A percentile compares a stretch with the other conserved stretches of the same genome.
These are phyloP conservation scores for Penicillium crustosum DNA, from an alignment of 2,329 filamentous ascomycete species.

Conservation along the genomic window DNA sequence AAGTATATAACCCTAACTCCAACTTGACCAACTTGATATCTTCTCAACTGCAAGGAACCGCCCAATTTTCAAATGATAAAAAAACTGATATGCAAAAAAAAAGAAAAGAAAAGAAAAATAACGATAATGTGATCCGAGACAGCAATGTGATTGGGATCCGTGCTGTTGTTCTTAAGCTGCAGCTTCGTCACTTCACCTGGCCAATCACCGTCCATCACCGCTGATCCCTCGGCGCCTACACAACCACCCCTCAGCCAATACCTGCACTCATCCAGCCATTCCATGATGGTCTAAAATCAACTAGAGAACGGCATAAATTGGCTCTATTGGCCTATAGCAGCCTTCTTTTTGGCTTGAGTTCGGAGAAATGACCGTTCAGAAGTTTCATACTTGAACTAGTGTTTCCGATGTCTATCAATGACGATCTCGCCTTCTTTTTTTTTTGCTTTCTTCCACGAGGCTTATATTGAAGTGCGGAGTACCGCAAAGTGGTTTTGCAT, in stretches of 20 bases:
- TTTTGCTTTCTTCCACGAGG: neutral
- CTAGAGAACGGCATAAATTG: neutral
- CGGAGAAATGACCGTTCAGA: neutral
- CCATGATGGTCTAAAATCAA: neutral
- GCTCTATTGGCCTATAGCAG: neutral
- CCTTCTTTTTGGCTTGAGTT: neutral
- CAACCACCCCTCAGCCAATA: constrained; percentile 19
- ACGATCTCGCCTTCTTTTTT: constrained; percentile 4
- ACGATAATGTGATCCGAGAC: constrained; percentile 11
- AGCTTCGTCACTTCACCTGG: constrained; percentile 24
- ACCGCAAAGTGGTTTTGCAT: neutral
- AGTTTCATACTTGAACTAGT: constrained; percentile 13
- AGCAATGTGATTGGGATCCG: constrained; percentile 28
- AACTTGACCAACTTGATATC: neutral
- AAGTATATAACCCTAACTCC: neutral
- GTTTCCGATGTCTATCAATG: constrained; percentile 5
- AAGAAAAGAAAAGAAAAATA: too few relatives aligned
- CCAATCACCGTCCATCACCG: constrained; percentile 23
- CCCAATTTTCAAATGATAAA: neutral
- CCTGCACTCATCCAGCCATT: neutral
- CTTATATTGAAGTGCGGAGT: neutral
- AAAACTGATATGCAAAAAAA: neutral
- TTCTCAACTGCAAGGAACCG: constrained; percentile 3
- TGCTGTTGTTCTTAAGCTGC: constrained; percentile 27
- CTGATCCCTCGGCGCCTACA: constrained; percentile 27